Base-by-base conservation (phyloP, 2,329 filamentous ascomycete species). In the Fusarium protoensiforme region DNA sequence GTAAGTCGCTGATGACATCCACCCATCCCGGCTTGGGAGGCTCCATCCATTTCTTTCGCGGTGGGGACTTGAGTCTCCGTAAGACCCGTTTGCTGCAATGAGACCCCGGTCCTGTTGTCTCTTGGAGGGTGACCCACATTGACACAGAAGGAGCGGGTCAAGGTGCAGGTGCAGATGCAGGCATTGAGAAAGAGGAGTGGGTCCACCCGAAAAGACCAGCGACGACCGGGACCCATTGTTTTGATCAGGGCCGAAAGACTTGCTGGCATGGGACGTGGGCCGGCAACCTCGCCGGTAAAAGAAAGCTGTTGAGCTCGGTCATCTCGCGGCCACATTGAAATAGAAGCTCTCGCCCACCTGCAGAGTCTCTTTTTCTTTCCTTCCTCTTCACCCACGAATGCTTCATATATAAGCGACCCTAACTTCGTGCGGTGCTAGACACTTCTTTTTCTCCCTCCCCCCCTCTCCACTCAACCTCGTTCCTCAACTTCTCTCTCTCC, bases 321-420 rank as follows among this genome's bases (percentile, higher is more conserved):
- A 66, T 69, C 65, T 73, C 39, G 60, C 63, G 71, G 65, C 74
- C 78, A 35, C 53, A 83, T 83, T 81, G 80, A 84, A 83, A 84
- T 82, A 83, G 76, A 80, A 78, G 76, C 80, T 79, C 79, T 81
- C 80, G 73, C 81, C 82, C 78, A 43, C 68, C 76, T 76, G 18
- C 72, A 60, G 64, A 73, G 67, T 75, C 69, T 75, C 76, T 78
- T 79, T 80, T 79, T 80, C 41, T 81, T 78, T 75, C 79, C 80
- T 80, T 80, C 75, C 77, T 78, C 81, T 78, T 83, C 83, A 87
- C 85, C 85, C 85, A 86, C 85, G 85, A 85, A 86, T 86, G 85
- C 80, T 83, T 83, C 81, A 78, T 79, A 80, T 81, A 80, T 81
- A 83, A 82, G 82, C 81, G 78, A 79, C 80, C 83, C 81, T 83